phyloP scores from a whole-genome alignment of 768 basidiomycete genomes.

The Boletus speciosus region DNA sequence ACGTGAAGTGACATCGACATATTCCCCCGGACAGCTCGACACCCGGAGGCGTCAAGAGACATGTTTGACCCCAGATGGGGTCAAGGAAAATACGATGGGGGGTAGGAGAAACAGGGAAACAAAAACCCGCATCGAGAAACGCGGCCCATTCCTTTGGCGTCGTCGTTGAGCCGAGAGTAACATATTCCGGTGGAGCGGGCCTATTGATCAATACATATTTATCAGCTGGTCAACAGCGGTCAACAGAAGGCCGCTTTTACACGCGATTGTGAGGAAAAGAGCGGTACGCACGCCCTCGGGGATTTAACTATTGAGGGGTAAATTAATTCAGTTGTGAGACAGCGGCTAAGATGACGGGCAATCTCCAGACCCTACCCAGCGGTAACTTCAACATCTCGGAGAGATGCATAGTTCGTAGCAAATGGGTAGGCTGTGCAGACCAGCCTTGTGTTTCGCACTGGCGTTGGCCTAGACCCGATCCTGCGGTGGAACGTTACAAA shows the following conservation, averaged over 20 bases:
- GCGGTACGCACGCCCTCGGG: background rate
- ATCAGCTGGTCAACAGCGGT: slow-evolving; percentile 18
- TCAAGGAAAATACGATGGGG: background rate
- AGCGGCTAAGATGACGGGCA: slow-evolving; percentile 11
- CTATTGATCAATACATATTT: slow-evolving; percentile 20
- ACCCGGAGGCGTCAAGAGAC: background rate
- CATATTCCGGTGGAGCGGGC: background rate
- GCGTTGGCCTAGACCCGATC: slow-evolving; percentile 12
- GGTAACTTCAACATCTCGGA: slow-evolving; percentile 16
- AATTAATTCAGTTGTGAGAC: slow-evolving; percentile 25
- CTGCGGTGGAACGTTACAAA: slow-evolving; percentile 6
- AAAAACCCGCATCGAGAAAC: slow-evolving; percentile 1
- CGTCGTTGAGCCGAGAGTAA: slow-evolving; percentile 1
- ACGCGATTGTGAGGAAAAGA: slow-evolving; percentile 6
- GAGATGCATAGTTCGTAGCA: background rate
- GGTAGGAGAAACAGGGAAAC: background rate
- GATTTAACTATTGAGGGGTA: slow-evolving; percentile 27
- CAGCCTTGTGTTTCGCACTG: slow-evolving; percentile 11
- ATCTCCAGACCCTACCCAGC: slow-evolving; percentile 11
- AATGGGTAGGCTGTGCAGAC: slow-evolving; percentile 6
- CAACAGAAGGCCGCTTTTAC: slow-evolving; percentile 16
- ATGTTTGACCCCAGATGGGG: background rate
- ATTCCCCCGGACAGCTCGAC: background rate
- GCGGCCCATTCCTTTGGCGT: background rate
- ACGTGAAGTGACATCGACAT: background rate